Evolutionary conservation across 495 filamentous ascomycete species (phyloP).

Genomic region (Hypomontagnella monticulosa): DNA sequence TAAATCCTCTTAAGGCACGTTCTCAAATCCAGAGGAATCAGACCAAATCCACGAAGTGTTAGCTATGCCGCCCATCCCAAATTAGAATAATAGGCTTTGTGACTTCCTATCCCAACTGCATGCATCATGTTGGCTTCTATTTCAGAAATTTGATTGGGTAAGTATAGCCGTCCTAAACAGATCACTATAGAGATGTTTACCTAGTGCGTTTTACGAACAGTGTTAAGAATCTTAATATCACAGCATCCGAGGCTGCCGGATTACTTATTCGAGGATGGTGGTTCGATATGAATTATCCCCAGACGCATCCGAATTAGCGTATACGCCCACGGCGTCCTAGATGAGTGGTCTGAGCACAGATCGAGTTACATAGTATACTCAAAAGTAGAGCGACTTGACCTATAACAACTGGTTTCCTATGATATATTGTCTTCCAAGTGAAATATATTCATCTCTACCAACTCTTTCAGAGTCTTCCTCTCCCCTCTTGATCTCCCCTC

Average conservation of each 20-base stretch:
- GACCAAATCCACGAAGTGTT: background rate
- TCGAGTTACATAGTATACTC: too few relatives aligned
- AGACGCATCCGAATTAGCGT: background rate
- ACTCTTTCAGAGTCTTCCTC: too few relatives aligned
- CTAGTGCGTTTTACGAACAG: slow-evolving; percentile 1
- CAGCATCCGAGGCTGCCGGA: slow-evolving; percentile 17
- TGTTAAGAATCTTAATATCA: slow-evolving; percentile 4
- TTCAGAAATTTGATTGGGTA: background rate
- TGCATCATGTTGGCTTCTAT: background rate
- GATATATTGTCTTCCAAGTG: too few relatives aligned
- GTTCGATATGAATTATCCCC: slow-evolving; percentile 1
- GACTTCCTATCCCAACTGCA: background rate
- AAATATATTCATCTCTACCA: too few relatives aligned
- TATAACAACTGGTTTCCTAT: too few relatives aligned
- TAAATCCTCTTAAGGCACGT: too few relatives aligned
- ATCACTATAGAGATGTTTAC: background rate
- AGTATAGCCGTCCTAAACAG: background rate
- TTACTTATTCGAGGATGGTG: background rate
- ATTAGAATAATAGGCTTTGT: background rate
- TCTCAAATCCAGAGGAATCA: background rate
- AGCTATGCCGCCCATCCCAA: background rate
- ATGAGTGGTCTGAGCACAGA: too few relatives aligned
- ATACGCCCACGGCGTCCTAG: too few relatives aligned
- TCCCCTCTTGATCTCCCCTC: too few relatives aligned
- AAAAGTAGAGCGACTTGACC: too few relatives aligned